Base-by-base conservation (phyloP, 1,284 basidiomycete species). In the Grifola frondosa region DNA sequence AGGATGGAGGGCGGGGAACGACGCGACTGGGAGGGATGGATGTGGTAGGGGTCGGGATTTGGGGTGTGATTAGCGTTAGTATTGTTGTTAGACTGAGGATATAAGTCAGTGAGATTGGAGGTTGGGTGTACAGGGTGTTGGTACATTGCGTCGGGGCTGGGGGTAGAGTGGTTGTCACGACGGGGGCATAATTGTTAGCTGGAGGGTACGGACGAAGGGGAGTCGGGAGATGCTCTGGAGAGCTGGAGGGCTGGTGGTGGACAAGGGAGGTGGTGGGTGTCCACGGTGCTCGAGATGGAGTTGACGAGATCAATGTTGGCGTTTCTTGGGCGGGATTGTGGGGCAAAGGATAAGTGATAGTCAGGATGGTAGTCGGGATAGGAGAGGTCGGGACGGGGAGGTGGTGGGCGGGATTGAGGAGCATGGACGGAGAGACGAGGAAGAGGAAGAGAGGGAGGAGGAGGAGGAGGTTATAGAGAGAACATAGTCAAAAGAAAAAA, bases 1-100 rank as follows among this genome's bases (percentile, higher is more conserved):
- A 53, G 48, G 50, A 54, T 40, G 25, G 54, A 17, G 30, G 58
- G 45, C 12, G 56, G 53, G 3, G 51, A 51, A 47, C 57, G 59
- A 37, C 57, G 50, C 36, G 52, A 40, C 34, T 46, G 45, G 32
- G 39, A 38, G 24, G 24, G 36, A 21, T 37, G 24, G 19, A 46
- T 39, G 24, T 50, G 43, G 40, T 42, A 49, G 30, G 33, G n/a
- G 10, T 45, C 42, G 11, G 40, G 22, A 28, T 32, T 25, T 6
- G 41, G 25, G 7, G 28, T 20, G 4, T 36, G 45, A 40, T 44
- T 44, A 37, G 56, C 64, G 67, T 55, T 65, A 42, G 50, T 68
- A 13, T 41, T 23, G n/a, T 21, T 7, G 30, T 51, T 42, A 5
- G 37, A 42, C 12, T 43, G 49, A 21, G 38, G 45, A 26, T 40